A percentile compares a stretch with the other conserved stretches of the same genome.
Evolutionary conservation across 2,329 filamentous ascomycete species (phyloP).

Genomic region (Thielaviopsis euricoi): DNA sequence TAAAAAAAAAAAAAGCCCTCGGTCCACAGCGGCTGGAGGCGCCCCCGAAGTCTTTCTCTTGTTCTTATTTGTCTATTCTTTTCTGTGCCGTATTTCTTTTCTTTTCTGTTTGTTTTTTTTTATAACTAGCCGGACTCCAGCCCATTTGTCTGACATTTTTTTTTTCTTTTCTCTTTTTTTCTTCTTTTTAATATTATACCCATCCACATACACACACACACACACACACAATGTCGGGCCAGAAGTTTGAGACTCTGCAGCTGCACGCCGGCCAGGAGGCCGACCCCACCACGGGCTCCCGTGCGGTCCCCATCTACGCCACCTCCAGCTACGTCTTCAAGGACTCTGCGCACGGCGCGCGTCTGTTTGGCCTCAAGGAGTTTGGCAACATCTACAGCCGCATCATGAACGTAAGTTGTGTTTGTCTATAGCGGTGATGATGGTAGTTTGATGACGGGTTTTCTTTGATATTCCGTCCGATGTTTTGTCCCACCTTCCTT

Average conservation of each 20-base stretch:
- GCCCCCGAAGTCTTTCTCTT: not conserved
- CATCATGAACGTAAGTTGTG: conserved; percentile 64
- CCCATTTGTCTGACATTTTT: too few species aligned
- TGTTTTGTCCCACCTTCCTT: not conserved
- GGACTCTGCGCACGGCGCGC: conserved; percentile 87
- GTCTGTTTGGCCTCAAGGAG: conserved; percentile 92
- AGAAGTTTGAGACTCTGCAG: conserved; percentile 70
- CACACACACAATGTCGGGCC: conserved; percentile 23
- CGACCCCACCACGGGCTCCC: conserved; percentile 66
- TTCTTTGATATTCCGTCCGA: not conserved
- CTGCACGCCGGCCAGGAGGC: conserved; percentile 70
- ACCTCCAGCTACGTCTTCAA: conserved; percentile 90
- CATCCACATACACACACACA: not conserved
- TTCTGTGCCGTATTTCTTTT: not conserved
- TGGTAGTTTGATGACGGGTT: too few species aligned
- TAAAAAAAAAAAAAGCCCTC: not conserved
- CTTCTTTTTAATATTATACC: conserved; percentile 9
- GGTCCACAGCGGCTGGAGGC: not conserved
- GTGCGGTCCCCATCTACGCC: conserved; percentile 91
- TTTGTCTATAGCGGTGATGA: not conserved
- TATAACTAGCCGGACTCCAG: not conserved
- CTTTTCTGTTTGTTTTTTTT: not conserved
- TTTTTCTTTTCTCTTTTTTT: too few species aligned
- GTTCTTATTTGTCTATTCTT: not conserved
- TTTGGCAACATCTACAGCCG: conserved; percentile 96